Conservation (phyloP, 495 filamentous ascomycete genomes). For the Annulohypoxylon bovei region DNA sequence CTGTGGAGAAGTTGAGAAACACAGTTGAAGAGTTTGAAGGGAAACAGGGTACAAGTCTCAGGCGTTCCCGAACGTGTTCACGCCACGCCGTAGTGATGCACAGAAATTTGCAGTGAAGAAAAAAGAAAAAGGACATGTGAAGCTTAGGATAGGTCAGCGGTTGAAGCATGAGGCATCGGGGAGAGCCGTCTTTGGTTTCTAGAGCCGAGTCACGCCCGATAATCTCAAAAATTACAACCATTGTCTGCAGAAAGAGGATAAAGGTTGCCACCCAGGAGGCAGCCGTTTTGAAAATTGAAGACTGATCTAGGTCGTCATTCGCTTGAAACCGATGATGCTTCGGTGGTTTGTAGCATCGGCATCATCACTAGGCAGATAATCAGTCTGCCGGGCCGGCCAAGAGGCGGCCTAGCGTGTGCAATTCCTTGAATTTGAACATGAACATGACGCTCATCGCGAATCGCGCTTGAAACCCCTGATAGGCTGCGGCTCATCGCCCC, state of each 20-base stretch:
- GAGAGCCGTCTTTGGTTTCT: slow-evolving; percentile 3
- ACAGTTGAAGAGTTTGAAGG: slow-evolving; percentile 11
- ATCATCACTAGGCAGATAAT: slow-evolving; percentile 27
- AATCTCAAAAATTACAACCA: slow-evolving; percentile 2
- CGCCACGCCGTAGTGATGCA: slow-evolving; percentile 18
- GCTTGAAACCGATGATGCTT: slow-evolving; percentile 31
- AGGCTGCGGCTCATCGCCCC: slow-evolving; percentile 16
- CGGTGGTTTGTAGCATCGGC: slow-evolving; percentile 16
- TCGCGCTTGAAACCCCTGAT: slow-evolving; percentile 17
- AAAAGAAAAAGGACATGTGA: slow-evolving; percentile 11
- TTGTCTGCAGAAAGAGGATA: slow-evolving; percentile 8
- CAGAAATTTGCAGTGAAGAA: slow-evolving; percentile 7
- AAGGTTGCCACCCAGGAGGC: slow-evolving; percentile 19
- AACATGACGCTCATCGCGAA: slow-evolving; percentile 16
- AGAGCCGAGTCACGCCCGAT: slow-evolving; percentile 19
- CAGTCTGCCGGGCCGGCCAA: slow-evolving; percentile 32
- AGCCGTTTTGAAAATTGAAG: slow-evolving; percentile 12
- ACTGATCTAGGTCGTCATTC: slow-evolving; percentile 22
- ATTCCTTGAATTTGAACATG: slow-evolving; percentile 8
- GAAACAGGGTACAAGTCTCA: slow-evolving; percentile 8
- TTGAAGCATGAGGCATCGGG: slow-evolving; percentile 13
- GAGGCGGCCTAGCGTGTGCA: slow-evolving; percentile 25
- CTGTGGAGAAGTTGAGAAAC: slow-evolving; percentile 39
- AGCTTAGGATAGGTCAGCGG: slow-evolving; percentile 26
- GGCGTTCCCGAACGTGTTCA: slow-evolving; percentile 6